Evolutionary conservation across 257 asterid species (phyloP).

Genomic region (Solanum appendiculatum): DNA sequence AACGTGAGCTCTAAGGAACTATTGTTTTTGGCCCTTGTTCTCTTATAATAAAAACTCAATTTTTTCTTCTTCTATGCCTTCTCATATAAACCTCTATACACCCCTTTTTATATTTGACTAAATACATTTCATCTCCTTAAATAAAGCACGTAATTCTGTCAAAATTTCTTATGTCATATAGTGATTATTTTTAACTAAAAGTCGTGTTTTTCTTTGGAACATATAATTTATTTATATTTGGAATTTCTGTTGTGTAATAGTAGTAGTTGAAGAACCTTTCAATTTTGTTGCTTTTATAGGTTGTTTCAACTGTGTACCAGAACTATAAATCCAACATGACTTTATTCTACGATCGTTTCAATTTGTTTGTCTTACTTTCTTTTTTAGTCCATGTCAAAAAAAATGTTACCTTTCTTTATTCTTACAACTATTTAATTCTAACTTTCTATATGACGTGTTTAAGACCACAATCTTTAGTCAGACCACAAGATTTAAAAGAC

Average conservation of each 20-base stretch:
- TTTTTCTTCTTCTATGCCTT: not conserved
- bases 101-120: conserved; percentile 34
- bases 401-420: too few relatives aligned
- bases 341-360: too few relatives aligned
- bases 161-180: not conserved
- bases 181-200: not conserved
- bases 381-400: too few relatives aligned
- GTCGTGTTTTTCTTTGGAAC: not conserved
- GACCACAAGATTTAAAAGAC: not conserved
- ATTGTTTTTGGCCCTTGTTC: conserved; percentile 4
- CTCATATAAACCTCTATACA: conserved; percentile 14
- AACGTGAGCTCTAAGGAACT: conserved; percentile 41
- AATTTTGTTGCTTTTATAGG: not conserved
- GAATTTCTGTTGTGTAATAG: not conserved
- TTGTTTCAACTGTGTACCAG: conserved; percentile 5
- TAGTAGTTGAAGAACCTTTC: not conserved
- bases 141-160: conserved; percentile 17
- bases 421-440: not conserved
- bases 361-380: not conserved
- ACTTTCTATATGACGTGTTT: too few relatives aligned
- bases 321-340: not conserved
- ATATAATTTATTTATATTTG: not conserved
- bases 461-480: too few relatives aligned
- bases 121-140: conserved; percentile 32
- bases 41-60: not conserved